Conservation (phyloP, 2,329 filamentous ascomycete species). For the Zalaria sp. region DNA sequence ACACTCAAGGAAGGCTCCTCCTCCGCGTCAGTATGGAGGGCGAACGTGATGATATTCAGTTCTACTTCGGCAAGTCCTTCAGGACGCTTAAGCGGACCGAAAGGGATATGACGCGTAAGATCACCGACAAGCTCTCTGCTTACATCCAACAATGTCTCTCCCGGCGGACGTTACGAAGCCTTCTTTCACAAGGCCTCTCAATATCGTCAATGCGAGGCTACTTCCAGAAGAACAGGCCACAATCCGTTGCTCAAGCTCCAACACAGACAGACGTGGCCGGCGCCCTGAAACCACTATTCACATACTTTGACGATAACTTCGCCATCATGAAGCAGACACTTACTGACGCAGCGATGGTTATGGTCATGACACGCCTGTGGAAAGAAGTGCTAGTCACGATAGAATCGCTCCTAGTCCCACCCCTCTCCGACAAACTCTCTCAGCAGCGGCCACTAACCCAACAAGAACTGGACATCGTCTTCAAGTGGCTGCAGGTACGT, state of each 20-base stretch:
- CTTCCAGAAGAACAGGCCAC: slow-evolving; percentile 38
- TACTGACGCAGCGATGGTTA: slow-evolving; percentile 90
- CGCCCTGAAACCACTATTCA: slow-evolving; percentile 71
- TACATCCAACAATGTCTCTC: slow-evolving; percentile 89
- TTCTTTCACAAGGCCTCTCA: slow-evolving; percentile 60
- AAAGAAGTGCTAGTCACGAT: slow-evolving; percentile 92
- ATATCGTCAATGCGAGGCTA: slow-evolving; percentile 58
- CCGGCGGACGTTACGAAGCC: slow-evolving; percentile 57
- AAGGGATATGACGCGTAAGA: slow-evolving; percentile 93
- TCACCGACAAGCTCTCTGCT: slow-evolving; percentile 93
- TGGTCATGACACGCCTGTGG: slow-evolving; percentile 96
- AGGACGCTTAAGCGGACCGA: slow-evolving; percentile 88
- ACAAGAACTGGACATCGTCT: slow-evolving; percentile 87
- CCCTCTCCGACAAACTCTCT: slow-evolving; percentile 87
- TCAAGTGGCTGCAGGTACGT: slow-evolving; percentile 65
- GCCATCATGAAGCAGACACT: slow-evolving; percentile 97
- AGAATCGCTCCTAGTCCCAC: slow-evolving; percentile 79
- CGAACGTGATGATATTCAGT: slow-evolving; percentile 94
- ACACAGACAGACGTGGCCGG: slow-evolving; percentile 57
- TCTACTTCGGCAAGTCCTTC: slow-evolving; percentile 96
- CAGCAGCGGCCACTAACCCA: slow-evolving; percentile 69
- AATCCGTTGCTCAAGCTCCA: slow-evolving; percentile 33
- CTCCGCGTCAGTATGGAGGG: slow-evolving; percentile 97
- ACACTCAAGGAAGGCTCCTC: slow-evolving; percentile 81
- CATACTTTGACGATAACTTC: slow-evolving; percentile 97